Percentiles rank a stretch among this genome's conserved stretches.
Conservation (phyloP, 768 basidiomycete genomes). For the Phallus indusiatus region DNA sequence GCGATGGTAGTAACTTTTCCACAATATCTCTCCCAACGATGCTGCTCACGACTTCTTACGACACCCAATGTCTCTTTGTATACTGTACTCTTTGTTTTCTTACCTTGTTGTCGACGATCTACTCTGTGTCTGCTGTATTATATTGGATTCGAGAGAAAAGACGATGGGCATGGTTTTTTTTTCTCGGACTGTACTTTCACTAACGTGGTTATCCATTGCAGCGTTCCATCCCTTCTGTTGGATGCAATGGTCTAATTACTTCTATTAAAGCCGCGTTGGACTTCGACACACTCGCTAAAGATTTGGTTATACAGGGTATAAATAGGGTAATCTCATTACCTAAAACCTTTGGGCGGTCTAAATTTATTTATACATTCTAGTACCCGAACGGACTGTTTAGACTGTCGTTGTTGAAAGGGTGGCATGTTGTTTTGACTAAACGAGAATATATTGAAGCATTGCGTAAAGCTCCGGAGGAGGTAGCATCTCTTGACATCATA, state of each 20-base stretch:
- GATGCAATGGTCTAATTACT: not conserved
- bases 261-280: not conserved
- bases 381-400: constrained; percentile 27
- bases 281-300: not conserved
- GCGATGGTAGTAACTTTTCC: too few relatives aligned
- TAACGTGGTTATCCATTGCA: not conserved
- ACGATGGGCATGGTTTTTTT: not conserved
- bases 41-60: too few relatives aligned
- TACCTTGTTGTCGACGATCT: not conserved
- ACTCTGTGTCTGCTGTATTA: not conserved
- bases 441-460: constrained; percentile 22
- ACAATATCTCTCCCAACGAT: too few relatives aligned
- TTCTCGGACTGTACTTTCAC: not conserved
- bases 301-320: not conserved
- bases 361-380: not conserved
- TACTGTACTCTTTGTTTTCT: not conserved
- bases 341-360: not conserved
- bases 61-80: too few relatives aligned
- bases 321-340: not conserved
- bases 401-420: constrained; percentile 31
- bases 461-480: constrained; percentile 10
- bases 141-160: not conserved
- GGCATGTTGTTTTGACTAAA: constrained; percentile 31
- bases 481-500: constrained; percentile 7
- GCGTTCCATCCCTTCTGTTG: not conserved